Evolutionary conservation across 2,329 filamentous ascomycete species (phyloP), one percentile per base, ranked within the genome.

Genomic region (Aspergillus texensis): DNA sequence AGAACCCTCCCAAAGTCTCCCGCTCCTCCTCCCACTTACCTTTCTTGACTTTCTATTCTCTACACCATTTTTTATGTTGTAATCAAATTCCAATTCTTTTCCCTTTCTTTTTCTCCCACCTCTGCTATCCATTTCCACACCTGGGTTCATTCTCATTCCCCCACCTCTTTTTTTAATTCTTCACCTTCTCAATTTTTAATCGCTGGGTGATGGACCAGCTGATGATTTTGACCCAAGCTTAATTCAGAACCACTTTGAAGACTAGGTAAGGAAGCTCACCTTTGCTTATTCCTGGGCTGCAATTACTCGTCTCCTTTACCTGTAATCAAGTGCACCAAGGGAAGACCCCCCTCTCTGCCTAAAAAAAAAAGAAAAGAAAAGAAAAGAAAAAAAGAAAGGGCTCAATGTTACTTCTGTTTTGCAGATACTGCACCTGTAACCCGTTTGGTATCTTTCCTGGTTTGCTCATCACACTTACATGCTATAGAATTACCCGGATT

Each of bases 61-160:
- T 57, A 58, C 45, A 52, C 58, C 56, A 65, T 62, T 61, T 65
- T 65, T 65, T 65, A 58, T 58, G 57, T 34, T 58, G 57, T 58
- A 58, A 58, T 50, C 57, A 50, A 34, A 54, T 34, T 80, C 77
- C 79, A 79, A 45, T 32, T 55, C 56, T 19, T 52, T 24, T 19
- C 30, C 14, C 53, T 53, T 68, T 60, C 56, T 56, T 61, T 61
- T 62, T 43, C n/a, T 14, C 16, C 60, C 66, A 55, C 56, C 58
- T 62, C 61, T 54, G 53, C 50, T 39, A 21, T 26, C 32, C 53
- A 39, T 55, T 56, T 58, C 46, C 61, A 46, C 46, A 56, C 56
- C 63, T 30, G 16, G 26, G 26, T 28, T 52, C 16, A 34, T n/a
- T 21, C 34, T 52, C 28, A n/a, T n/a, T 12, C 16, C 8, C 6